A percentile compares a stretch with the other conserved stretches of the same genome.
phyloP scores from a whole-genome alignment of 352 stramenopile species.

The Pythium folliculosum region DNA sequence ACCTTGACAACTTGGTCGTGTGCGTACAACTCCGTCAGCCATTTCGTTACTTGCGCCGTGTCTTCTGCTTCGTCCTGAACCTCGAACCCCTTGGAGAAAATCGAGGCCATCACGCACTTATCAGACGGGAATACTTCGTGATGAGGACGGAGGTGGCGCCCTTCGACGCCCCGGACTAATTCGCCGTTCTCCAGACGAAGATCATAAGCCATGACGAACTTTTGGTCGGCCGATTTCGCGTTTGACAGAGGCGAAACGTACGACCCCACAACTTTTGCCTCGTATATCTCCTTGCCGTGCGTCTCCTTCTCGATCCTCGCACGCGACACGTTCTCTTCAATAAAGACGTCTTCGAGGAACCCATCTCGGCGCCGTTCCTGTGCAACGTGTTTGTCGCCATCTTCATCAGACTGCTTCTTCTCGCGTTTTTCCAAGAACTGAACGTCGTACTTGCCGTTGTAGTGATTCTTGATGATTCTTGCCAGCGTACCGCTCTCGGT shows the following conservation, averaged over 20 bases:
- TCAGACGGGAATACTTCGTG: slow-evolving; percentile 47
- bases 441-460: slow-evolving; percentile 58
- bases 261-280: slow-evolving; percentile 32
- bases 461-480: slow-evolving; percentile 39
- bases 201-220: slow-evolving; percentile 38
- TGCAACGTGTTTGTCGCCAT: neutral
- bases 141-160: slow-evolving; percentile 39
- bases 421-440: slow-evolving; percentile 40
- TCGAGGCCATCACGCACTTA: slow-evolving; percentile 38
- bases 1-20: slow-evolving; percentile 51
- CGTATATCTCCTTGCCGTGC: slow-evolving; percentile 32
- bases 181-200: slow-evolving; percentile 47
- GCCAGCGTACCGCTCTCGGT: slow-evolving; percentile 20
- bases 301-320: slow-evolving; percentile 34
- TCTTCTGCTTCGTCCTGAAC: slow-evolving; percentile 24
- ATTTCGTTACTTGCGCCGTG: slow-evolving; percentile 21
- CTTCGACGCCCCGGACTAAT: slow-evolving; percentile 31
- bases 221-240: neutral
- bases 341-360: neutral
- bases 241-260: slow-evolving; percentile 18
- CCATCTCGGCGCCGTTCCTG: too few relatives aligned
- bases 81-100: slow-evolving; percentile 33
- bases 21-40: slow-evolving; percentile 42
- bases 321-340: slow-evolving; percentile 33
- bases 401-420: neutral